Base-by-base conservation (phyloP, 1,284 basidiomycete species). In the Melanopsichium pennsylvanicum region DNA sequence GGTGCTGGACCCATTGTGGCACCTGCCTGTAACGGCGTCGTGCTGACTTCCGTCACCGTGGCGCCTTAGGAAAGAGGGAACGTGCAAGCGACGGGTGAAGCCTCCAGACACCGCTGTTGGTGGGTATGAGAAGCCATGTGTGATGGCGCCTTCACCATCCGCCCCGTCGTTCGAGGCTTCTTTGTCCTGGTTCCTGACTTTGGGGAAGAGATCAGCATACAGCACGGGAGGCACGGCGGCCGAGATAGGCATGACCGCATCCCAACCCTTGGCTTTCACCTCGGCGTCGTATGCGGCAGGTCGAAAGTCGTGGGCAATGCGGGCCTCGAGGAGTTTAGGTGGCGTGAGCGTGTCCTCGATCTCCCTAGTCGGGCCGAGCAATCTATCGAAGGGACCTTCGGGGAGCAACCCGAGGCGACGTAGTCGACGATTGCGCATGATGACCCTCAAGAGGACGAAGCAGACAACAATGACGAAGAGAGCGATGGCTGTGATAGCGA, bases 381-480 rank as follows among this genome's bases (percentile, higher is more conserved):
- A 39, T 6, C 75, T 59, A 33, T 66, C 75, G 12, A 71, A 60
- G 12, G 60, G 60, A 7, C 61, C 63, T 9, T 74, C 73, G 8
- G 71, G 73, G 16, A 70, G 50, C 16, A 77, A 42, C 8, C 75
- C 75, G n/a, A 75, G 46, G 6, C 72, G 63, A 16, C 75, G 55
- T 2, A 77, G 60, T 23, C 75, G 58, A 18, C 75, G 68, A 34
- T 77, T 77, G 40, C 75, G 57, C 49, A 77, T 50, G 46, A 75
- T 72, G 47, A 77, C 75, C 41, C 75, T 57, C 27, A 77, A 36
- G 10, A 77, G 74, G 29, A 77, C 73, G 35, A 77, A 77, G 44
- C 73, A 70, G 42, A 77, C 73, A 19, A 77, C 74, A 25, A 77
- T 52, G 43, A 77, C 66, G 36, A 77, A 77, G 19, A 77, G 70